A percentile compares a stretch with the other conserved stretches of the same genome.
Evolutionary conservation across 176 grass and related monocot genomes (phyloP).

Genomic region (Carex scoparia): DNA sequence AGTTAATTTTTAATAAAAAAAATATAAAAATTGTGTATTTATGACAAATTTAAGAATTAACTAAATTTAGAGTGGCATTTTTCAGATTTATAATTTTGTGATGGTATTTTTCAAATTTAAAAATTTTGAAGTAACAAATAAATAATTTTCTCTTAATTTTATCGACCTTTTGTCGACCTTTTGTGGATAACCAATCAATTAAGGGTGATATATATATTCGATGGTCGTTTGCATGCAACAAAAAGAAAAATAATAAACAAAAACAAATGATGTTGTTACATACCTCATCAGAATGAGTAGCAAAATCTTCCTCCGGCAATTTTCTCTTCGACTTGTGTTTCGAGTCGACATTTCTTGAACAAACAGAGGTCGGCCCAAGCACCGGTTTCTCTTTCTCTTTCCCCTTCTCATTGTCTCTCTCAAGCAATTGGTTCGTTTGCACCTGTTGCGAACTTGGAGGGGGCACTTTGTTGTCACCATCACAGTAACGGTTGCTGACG

Average conservation of each 20-base stretch:
- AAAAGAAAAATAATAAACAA: neutral
- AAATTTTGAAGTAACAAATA: too few species aligned
- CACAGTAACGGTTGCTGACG: neutral
- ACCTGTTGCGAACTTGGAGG: neutral
- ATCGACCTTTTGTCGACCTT: neutral
- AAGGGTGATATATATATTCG: neutral
- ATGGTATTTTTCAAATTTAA: too few species aligned
- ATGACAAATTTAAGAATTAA: too few species aligned
- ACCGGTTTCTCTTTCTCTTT: neutral
- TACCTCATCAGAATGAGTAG: neutral
- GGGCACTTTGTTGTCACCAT: neutral
- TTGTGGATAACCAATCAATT: neutral
- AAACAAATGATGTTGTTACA: neutral
- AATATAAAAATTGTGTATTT: too few species aligned
- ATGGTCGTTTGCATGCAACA: neutral
- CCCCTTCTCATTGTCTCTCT: neutral
- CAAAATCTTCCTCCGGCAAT: neutral
- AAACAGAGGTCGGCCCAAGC: constrained; percentile 20
- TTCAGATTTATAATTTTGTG: too few species aligned
- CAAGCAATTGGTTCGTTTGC: neutral
- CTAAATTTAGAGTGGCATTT: too few species aligned
- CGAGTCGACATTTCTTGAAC: constrained; percentile 27
- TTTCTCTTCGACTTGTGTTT: constrained; percentile 23
- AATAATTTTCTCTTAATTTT: neutral
- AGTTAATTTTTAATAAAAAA: too few species aligned